Percentiles rank a stretch among this genome's conserved stretches.
phyloP scores from a whole-genome alignment of 2,329 filamentous ascomycete genomes.

The Fusarium concolor region DNA sequence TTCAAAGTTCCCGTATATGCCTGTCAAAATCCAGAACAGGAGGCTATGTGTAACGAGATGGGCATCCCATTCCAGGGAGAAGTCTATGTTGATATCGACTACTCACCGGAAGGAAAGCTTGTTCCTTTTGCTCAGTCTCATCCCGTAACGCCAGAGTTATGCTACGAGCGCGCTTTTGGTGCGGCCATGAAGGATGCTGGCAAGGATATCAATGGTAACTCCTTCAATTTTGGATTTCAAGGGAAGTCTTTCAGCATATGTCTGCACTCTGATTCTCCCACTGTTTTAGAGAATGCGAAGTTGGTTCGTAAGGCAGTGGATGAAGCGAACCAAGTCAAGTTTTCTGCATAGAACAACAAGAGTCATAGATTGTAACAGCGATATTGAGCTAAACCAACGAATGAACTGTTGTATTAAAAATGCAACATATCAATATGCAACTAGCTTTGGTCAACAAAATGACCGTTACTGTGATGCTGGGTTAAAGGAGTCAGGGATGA shows the following conservation, averaged over 20 bases:
- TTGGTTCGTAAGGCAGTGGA: background rate
- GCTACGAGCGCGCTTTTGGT: background rate
- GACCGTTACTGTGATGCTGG: too few species aligned
- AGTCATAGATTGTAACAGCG: background rate
- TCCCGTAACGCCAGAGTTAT: background rate
- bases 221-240: background rate
- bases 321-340: background rate
- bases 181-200: background rate
- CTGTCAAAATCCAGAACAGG: slow-evolving; percentile 9
- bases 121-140: background rate
- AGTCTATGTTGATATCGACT: slow-evolving; percentile 1
- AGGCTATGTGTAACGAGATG: background rate
- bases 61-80: slow-evolving; percentile 1
- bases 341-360: background rate
- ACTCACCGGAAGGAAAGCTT: background rate
- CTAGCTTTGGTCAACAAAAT: too few species aligned
- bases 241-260: slow-evolving; percentile 1
- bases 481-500: too few species aligned
- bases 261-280: background rate
- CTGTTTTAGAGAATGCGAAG: background rate
- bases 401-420: too few species aligned
- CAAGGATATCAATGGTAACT: background rate
- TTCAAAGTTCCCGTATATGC: slow-evolving; percentile 49
- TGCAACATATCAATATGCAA: too few species aligned
- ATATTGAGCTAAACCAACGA: too few species aligned